Evolutionary conservation across 2,329 filamentous ascomycete species (phyloP), one percentile per base, ranked within the genome.

Genomic region (Pseudovirgaria hyperparasitica): DNA sequence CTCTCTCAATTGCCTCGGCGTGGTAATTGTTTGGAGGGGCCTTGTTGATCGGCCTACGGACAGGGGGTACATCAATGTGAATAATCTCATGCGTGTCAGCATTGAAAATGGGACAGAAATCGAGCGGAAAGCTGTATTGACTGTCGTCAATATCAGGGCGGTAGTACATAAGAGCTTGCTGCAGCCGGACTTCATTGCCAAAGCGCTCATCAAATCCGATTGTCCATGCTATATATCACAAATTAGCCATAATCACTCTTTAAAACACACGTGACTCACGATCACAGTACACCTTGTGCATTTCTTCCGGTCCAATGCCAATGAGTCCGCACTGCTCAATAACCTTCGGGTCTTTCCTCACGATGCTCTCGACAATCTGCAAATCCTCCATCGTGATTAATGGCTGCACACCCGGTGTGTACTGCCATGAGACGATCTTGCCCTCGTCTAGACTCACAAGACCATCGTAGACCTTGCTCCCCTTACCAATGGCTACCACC

Each of bases 141-240:
- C 72, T 82, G 58, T 87, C 81, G 45, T 93, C 85, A 11, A 78
- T 46, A 41, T 87, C 67, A 4, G 85, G 85, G 10, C 86, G 75
- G 55, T 92, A 94, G 63, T 94, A 94, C 84, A 93, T 92, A 29
- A 94, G 63, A 2, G 84, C 86, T 57, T 94, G 86, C 57, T 94
- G 86, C 4, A 93, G 70, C 29, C 86, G 75, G 22, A 82, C 65
- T 22, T 63, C 63, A 49, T 60, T 87, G 35, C 85, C 86, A 43
- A 85, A 90, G 23, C 86, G 76, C 58, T 92, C 82, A 43, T 94
- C 86, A 48, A 84, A 92, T 25, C 86, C 86, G 53, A 94, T 92
- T 1, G 86, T 92, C 86, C 86, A 94, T 8, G 82, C 70, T 74
- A 34, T 7, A 26, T 19, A 26, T 22, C 9, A 18, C 29, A 15